phyloP scores from a whole-genome alignment of 2,329 filamentous ascomycete genomes.

The Phyllosticta capitalensis region DNA sequence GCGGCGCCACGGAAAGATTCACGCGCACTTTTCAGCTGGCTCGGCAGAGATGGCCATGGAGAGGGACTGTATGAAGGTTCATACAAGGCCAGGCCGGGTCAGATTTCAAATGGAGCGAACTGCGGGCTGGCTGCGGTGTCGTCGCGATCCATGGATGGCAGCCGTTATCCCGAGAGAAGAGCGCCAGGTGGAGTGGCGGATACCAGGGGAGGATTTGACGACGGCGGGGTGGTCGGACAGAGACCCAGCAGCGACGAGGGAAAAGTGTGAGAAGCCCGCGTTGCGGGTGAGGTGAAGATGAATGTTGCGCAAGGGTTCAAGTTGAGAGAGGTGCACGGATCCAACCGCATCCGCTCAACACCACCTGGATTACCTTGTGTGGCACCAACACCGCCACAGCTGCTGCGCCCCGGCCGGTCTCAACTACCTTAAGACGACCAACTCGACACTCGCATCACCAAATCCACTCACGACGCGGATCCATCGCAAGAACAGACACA shows the following conservation, averaged over 20 bases:
- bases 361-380: background rate
- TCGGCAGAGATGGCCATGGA: conserved; percentile 38
- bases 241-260: background rate
- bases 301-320: background rate
- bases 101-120: conserved; percentile 44
- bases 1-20: background rate
- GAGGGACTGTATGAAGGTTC: conserved; percentile 18
- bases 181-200: background rate
- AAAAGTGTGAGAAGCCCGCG: background rate
- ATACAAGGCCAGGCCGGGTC: conserved; percentile 44
- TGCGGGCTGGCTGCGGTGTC: conserved; percentile 37
- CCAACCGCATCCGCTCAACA: background rate
- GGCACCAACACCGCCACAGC: background rate
- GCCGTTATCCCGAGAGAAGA: conserved; percentile 5
- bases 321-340: no score
- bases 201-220: background rate
- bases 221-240: background rate
- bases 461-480: no score
- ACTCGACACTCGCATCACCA: no score
- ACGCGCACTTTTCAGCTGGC: conserved; percentile 44
- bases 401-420: background rate
- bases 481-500: no score
- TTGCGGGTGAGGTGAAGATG: background rate
- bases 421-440: no score
- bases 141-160: conserved; percentile 45